Conservation (phyloP, 148 eudicot species). For the Rhododendron griersonianum region DNA sequence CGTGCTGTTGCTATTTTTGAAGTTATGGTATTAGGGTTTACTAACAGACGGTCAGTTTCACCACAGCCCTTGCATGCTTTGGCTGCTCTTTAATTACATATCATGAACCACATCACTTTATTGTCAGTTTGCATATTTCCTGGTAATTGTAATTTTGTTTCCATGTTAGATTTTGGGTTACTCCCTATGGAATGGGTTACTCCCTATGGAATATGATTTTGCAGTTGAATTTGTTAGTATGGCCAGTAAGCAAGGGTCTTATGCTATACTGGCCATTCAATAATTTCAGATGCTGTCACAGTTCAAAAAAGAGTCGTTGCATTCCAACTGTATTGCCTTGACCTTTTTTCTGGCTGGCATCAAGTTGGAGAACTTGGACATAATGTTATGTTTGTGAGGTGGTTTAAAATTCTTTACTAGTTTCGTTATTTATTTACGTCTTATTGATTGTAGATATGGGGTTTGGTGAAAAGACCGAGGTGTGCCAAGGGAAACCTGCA, state of each 20-base stretch:
- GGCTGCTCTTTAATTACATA: not conserved
- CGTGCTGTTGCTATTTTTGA: not conserved
- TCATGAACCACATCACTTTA: not conserved
- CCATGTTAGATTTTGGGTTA: not conserved
- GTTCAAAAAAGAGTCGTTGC: not conserved
- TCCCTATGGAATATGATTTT: not conserved
- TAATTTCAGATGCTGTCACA: not conserved
- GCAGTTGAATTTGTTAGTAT: slow-evolving; percentile 1
- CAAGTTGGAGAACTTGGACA: not conserved
- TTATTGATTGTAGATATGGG: slow-evolving; percentile 37
- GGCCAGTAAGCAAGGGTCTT: not conserved
- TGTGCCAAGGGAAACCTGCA: slow-evolving; percentile 44
- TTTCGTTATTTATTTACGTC: not conserved
- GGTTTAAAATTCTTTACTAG: not conserved
- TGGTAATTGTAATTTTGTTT: not conserved
- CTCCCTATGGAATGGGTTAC: not conserved
- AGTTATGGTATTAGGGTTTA: not conserved
- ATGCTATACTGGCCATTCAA: not conserved
- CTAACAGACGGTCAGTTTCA: not conserved
- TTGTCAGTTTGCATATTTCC: not conserved
- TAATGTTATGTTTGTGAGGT: not conserved
- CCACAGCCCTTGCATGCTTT: not conserved
- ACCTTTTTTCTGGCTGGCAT: not conserved
- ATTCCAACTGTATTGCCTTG: not conserved
- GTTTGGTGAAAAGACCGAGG: slow-evolving; percentile 35